Base-by-base conservation (phyloP, 805 yeast genomes). In the Sugiyamaella smithiae region DNA sequence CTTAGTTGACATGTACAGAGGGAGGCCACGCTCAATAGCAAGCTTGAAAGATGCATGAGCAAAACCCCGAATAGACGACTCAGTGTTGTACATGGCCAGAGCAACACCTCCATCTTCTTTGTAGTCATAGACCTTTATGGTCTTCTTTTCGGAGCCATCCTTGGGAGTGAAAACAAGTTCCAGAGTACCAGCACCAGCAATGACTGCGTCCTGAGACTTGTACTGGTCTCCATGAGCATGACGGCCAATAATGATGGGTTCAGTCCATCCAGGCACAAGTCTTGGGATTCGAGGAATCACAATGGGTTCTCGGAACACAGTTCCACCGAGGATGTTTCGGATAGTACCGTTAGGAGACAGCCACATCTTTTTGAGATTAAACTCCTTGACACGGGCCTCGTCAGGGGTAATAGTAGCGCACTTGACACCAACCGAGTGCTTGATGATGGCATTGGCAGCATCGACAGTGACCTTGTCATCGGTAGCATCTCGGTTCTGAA, bases 161-260 rank as follows among this genome's bases (percentile, higher is more conserved):
- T 68, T 70, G 46, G 95, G 90, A 53, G 81, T 84, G 77, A 79
- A 91, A 7, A 80, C 85, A 46, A 91, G 71, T 66, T 82, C 82
- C 63, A 91, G 74, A 56, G 78, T 77, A 54, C 98, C 98, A 32
- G 91, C 84, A 48, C 78, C 78, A 40, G 89, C 86, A 35, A 90
- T 73, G 12, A 88, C 82, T 47, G 84, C 70, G 66, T 91, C 96
- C 43, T 95, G 86, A 55, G 97, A 95, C 72, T 84, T 85, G 76
- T 91, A 91, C 72, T 91, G 98, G 68, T 91, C 98, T 56, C 97
- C 98, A 67, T 80, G 88, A 23, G 97, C 98, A 61, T 91, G 98
- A 74, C 98, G 87, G 48, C 98, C 98, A 67, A 91, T 91, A 63
- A 90, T 85, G 66, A 91, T 91, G 52, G 98, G 97, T 69, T 89